Base-by-base conservation (phyloP, 2,329 filamentous ascomycete genomes). In the Fonsecaea nubica region DNA sequence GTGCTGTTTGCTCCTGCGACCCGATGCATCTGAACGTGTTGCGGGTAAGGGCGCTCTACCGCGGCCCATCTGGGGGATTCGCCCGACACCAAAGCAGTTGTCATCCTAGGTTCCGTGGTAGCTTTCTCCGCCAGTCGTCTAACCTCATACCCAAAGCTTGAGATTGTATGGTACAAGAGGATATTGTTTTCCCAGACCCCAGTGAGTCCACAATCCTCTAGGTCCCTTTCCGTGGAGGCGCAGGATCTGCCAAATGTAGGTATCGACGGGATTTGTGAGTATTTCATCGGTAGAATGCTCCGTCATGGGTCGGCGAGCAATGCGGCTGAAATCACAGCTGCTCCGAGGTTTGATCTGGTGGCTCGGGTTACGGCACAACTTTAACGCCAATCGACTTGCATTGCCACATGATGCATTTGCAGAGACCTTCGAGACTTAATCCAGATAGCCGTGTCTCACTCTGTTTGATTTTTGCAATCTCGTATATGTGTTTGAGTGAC, bases 381-480 rank as follows among this genome's bases (percentile, higher is more conserved):
- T 85, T 82, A 63, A 95, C 85, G 15, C 92, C 92, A 74, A 93
- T 88, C 21, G 89, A 90, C 80, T 88, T 92, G 65, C 89, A 89
- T 79, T 92, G 89, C 72, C 83, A 89, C 72, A 94, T 92, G 67
- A 94, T 83, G 62, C 88, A 87, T 79, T 86, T 89, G 80, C 90
- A 92, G 33, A 94, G 75, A 0, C 89, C 89, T 77, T 92, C 84
- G 61, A 93, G 79, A 56, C 86, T 85, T 73, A 92, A 77, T 1
- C 90, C 91, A 1, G 90, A 92, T 69, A 94, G 79, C 65, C 92
- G 85, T 68, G 89, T 81, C 80, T 95, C 92, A 61, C 85, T 83
- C 72, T 92, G 90, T 86, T 99, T 99, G 76, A 99, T 96, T 84
- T 92, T 93, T 71, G 95, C 95, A 79, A 99, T 98, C 82, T 98